phyloP scores from a whole-genome alignment of 352 stramenopile genomes.

The Blastocystis sp. region DNA sequence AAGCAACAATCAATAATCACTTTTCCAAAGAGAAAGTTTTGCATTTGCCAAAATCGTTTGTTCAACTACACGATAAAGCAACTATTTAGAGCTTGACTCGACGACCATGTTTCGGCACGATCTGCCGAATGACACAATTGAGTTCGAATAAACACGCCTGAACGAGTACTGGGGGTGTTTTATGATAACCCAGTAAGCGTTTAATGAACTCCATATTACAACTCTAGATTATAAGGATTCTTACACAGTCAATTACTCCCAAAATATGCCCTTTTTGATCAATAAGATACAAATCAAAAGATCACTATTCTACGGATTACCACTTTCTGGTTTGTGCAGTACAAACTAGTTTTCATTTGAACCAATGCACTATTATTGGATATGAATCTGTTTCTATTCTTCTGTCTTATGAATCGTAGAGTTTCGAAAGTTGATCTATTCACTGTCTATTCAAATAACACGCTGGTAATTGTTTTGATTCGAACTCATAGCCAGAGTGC shows the following conservation, averaged over 20 bases:
- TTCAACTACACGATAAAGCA: conserved; percentile 31
- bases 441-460: not conserved
- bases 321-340: too few relatives aligned
- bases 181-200: conserved; percentile 33
- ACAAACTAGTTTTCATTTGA: too few relatives aligned
- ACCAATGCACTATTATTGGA: not conserved
- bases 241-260: not conserved
- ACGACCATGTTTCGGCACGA: conserved; percentile 39
- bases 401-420: not conserved
- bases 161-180: conserved; percentile 45
- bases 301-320: not conserved
- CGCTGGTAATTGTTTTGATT: not conserved
- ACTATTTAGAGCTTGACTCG: not conserved
- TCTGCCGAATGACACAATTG: conserved; percentile 38
- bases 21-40: conserved; percentile 60
- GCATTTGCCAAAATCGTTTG: conserved; percentile 56
- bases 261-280: not conserved
- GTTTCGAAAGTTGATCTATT: not conserved
- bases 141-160: conserved; percentile 40
- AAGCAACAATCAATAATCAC: not conserved
- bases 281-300: not conserved
- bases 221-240: not conserved
- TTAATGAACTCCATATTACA: conserved; percentile 44
- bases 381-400: not conserved
- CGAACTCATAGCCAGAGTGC: not conserved